A percentile compares a stretch with the other conserved stretches of the same genome.
phyloP scores from a whole-genome alignment of 805 yeast species.

The Candida qinlingensis region DNA sequence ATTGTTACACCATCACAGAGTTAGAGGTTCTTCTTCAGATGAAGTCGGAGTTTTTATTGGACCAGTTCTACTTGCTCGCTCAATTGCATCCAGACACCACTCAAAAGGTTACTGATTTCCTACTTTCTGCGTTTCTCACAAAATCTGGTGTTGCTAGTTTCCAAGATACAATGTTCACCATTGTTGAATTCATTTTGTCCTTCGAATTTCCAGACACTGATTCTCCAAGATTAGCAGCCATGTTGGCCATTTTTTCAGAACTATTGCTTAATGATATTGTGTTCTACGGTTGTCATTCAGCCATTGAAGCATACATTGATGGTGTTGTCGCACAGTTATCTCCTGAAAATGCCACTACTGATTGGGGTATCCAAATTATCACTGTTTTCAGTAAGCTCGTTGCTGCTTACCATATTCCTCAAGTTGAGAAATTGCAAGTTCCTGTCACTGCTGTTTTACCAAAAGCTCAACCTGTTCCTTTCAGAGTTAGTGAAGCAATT shows the following conservation, averaged over 20 bases:
- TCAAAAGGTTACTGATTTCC: slow-evolving; percentile 34
- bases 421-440: slow-evolving; percentile 29
- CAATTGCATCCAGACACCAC: slow-evolving; percentile 38
- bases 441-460: slow-evolving; percentile 18
- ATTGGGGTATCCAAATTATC: slow-evolving; percentile 59
- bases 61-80: slow-evolving; percentile 37
- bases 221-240: slow-evolving; percentile 31
- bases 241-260: slow-evolving; percentile 38
- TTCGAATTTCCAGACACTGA: slow-evolving; percentile 29
- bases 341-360: slow-evolving; percentile 34
- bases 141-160: slow-evolving; percentile 30
- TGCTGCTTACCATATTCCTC: slow-evolving; percentile 47
- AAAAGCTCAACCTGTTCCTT: slow-evolving; percentile 17
- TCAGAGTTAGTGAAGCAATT: slow-evolving; percentile 18
- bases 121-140: slow-evolving; percentile 30
- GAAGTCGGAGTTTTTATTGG: slow-evolving; percentile 30
- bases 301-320: slow-evolving; percentile 31
- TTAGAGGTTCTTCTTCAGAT: slow-evolving; percentile 34
- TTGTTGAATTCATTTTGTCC: slow-evolving; percentile 30
- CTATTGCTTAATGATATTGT: slow-evolving; percentile 35
- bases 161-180: slow-evolving; percentile 31
- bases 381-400: slow-evolving; percentile 50
- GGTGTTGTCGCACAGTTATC: slow-evolving; percentile 33
- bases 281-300: slow-evolving; percentile 29
- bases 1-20: slow-evolving; percentile 35